A percentile compares a stretch with the other conserved stretches of the same genome.
Conservation (phyloP, 2,329 filamentous ascomycete species). For the Dactylellina cionopaga region DNA sequence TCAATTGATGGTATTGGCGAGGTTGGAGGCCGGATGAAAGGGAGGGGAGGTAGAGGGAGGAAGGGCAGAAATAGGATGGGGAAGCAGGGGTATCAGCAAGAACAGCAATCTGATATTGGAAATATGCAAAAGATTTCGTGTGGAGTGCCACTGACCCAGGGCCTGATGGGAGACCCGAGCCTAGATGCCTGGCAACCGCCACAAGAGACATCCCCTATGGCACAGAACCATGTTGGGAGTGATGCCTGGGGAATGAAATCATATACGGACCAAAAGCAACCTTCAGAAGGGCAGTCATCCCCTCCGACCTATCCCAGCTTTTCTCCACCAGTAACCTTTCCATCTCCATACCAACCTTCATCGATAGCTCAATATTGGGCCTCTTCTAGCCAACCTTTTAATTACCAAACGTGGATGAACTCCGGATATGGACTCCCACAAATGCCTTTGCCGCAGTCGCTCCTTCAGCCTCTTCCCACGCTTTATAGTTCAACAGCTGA, state of each 20-base stretch:
- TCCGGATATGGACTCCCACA: conserved; percentile 4
- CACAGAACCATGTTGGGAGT: background rate
- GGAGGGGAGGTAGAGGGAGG: background rate
- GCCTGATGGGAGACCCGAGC: background rate
- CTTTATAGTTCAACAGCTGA: no score
- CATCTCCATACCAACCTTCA: background rate
- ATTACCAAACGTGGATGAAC: conserved; percentile 10
- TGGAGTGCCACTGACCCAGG: background rate
- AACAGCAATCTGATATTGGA: background rate
- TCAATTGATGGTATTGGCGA: background rate
- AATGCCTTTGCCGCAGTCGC: background rate
- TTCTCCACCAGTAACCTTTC: background rate
- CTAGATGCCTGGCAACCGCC: background rate
- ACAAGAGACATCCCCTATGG: background rate
- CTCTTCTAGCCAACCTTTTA: background rate
- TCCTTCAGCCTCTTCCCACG: background rate
- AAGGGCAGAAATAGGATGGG: background rate
- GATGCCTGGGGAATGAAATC: background rate
- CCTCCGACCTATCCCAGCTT: background rate
- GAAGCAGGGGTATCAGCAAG: background rate
- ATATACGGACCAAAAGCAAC: background rate
- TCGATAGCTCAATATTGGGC: no score
- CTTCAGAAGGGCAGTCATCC: no score
- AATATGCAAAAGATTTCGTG: background rate
- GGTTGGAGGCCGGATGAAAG: background rate